Conservation (phyloP, 2,329 filamentous ascomycete species). For the Alternaria incomplexa region DNA sequence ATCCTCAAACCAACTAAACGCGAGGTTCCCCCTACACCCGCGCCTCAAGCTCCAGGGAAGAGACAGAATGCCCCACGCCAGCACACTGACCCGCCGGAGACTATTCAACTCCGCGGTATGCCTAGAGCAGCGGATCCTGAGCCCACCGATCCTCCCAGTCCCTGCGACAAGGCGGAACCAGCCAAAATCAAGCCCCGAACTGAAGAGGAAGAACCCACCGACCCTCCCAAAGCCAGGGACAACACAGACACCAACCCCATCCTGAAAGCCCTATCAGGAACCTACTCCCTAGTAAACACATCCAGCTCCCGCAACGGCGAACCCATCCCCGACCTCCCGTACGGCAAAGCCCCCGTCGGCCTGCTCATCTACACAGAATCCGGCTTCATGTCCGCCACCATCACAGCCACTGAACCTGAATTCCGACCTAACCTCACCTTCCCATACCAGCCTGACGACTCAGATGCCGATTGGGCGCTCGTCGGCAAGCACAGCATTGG, state of each 20-base stretch:
- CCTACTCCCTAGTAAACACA: slow-evolving; percentile 34
- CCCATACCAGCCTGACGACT: slow-evolving; percentile 26
- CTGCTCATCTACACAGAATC: slow-evolving; percentile 32
- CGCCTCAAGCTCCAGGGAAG: not conserved
- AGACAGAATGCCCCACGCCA: not conserved
- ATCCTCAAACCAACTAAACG: not conserved
- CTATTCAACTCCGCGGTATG: not conserved
- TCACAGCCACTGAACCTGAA: slow-evolving; percentile 31
- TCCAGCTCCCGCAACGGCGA: slow-evolving; percentile 25
- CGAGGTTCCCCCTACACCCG: not conserved
- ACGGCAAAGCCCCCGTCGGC: slow-evolving; percentile 31
- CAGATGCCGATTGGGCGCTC: slow-evolving; percentile 36
- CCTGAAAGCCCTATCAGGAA: slow-evolving; percentile 27
- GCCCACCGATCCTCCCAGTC: not conserved
- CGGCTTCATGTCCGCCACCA: slow-evolving; percentile 37
- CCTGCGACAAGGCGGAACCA: not conserved
- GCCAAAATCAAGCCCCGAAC: not conserved
- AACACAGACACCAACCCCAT: slow-evolving; percentile 10
- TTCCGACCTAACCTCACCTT: slow-evolving; percentile 31
- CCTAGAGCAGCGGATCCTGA: not conserved
- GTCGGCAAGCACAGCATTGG: slow-evolving; percentile 37
- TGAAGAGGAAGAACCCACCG: not conserved
- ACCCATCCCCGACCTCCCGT: slow-evolving; percentile 28
- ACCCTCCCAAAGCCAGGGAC: not conserved
- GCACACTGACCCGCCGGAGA: not conserved